Conservation (phyloP, 1,139 yeast genomes). For the Casaregolazyma suthepensis region DNA sequence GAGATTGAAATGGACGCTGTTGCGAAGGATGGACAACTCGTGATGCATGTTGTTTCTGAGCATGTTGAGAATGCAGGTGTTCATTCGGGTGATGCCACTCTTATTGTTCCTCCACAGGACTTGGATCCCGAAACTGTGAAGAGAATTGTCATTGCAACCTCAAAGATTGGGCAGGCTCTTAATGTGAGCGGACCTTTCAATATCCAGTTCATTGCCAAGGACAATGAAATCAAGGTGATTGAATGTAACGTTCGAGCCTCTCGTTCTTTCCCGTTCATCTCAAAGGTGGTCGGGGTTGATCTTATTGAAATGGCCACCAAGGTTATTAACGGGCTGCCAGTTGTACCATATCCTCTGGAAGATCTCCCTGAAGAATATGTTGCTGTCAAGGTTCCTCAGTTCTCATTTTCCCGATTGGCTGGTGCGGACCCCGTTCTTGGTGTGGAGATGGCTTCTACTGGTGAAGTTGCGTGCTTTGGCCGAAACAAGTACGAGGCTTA, state of each 20-base stretch:
- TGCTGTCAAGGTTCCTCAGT: conserved; percentile 97
- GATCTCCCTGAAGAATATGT: conserved; percentile 89
- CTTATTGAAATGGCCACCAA: conserved; percentile 96
- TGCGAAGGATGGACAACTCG: conserved; percentile 87
- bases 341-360: conserved; percentile 83
- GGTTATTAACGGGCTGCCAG: conserved; percentile 86
- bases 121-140: conserved; percentile 85
- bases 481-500: conserved; percentile 95
- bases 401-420: conserved; percentile 93
- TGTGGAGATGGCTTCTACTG: conserved; percentile 99
- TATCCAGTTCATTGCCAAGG: conserved; percentile 92
- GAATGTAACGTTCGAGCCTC: conserved; percentile 99
- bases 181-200: conserved; percentile 98
- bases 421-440: conserved; percentile 99
- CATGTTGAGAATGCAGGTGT: conserved; percentile 99
- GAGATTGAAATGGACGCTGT: conserved; percentile 99
- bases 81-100: conserved; percentile 98
- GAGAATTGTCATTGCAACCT: conserved; percentile 91
- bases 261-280: conserved; percentile 96
- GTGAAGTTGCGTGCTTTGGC: conserved; percentile 98
- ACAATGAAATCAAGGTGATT: conserved; percentile 89
- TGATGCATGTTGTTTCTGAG: conserved; percentile 97
- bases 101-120: conserved; percentile 96
- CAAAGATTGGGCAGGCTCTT: conserved; percentile 91
- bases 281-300: conserved; percentile 96